Evolutionary conservation across 805 yeast species (phyloP).

Genomic region (Candida suzukii): DNA sequence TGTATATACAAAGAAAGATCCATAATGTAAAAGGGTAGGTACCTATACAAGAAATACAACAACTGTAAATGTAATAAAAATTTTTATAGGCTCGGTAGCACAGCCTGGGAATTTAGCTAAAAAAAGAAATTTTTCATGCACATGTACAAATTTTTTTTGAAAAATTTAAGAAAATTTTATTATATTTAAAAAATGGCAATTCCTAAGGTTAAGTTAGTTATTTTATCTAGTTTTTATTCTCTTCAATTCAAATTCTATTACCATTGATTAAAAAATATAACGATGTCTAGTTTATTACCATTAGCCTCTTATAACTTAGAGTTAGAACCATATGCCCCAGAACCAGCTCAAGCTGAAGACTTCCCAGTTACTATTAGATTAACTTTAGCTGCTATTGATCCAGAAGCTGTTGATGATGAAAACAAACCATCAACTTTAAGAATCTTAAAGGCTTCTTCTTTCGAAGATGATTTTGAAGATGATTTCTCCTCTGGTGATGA

Average conservation of each 20-base stretch:
- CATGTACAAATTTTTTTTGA: too few species aligned
- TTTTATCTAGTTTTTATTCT: too few species aligned
- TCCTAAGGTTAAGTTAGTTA: too few species aligned
- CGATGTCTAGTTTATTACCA: conserved; percentile 72
- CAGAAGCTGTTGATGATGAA: conserved; percentile 75
- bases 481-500: conserved; percentile 41
- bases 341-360: conserved; percentile 78
- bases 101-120: too few species aligned
- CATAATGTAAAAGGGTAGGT: too few species aligned
- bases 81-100: too few species aligned
- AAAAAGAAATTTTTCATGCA: too few species aligned
- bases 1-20: too few species aligned
- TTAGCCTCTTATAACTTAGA: conserved; percentile 82
- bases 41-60: too few species aligned
- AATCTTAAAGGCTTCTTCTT: conserved; percentile 62
- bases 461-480: conserved; percentile 35
- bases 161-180: too few species aligned
- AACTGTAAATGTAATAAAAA: too few species aligned
- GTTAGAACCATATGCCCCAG: conserved; percentile 80
- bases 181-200: too few species aligned
- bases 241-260: neutral
- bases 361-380: conserved; percentile 86
- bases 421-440: conserved; percentile 85
- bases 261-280: neutral
- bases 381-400: conserved; percentile 94